phyloP scores from a whole-genome alignment of 208 protist species.

The Leishmania amazonensis region DNA sequence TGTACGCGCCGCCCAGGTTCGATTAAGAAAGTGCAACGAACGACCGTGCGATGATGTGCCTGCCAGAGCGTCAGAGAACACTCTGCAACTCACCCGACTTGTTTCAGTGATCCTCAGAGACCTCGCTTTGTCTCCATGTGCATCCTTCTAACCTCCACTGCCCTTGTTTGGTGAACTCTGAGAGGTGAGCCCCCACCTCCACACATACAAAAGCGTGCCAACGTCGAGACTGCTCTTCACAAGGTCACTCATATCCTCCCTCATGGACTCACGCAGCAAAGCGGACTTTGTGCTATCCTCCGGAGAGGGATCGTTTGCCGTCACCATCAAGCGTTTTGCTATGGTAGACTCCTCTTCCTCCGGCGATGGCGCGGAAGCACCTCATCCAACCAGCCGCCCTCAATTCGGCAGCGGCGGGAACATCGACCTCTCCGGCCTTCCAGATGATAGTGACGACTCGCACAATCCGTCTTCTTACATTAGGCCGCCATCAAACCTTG shows the following conservation, averaged over 20 bases:
- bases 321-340: constrained; percentile 33
- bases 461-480: background rate
- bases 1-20: background rate
- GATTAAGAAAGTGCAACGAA: background rate
- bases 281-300: background rate
- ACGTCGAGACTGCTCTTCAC: background rate
- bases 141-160: background rate
- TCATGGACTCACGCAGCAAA: background rate
- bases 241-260: background rate
- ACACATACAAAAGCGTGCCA: background rate
- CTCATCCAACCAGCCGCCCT: background rate
- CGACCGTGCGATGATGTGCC: background rate
- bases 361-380: background rate
- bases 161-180: background rate
- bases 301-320: constrained; percentile 6
- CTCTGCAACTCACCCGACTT: background rate
- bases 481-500: background rate
- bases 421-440: constrained; percentile 18
- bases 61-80: background rate
- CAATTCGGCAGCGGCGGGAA: background rate
- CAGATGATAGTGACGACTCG: constrained; percentile 20
- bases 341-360: constrained; percentile 24
- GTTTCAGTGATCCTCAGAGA: background rate
- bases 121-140: background rate
- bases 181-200: background rate